These are phyloP conservation scores for Ceraceosorus guamensis DNA, from an alignment of 1,284 basidiomycete species.

Conservation along the genomic window DNA sequence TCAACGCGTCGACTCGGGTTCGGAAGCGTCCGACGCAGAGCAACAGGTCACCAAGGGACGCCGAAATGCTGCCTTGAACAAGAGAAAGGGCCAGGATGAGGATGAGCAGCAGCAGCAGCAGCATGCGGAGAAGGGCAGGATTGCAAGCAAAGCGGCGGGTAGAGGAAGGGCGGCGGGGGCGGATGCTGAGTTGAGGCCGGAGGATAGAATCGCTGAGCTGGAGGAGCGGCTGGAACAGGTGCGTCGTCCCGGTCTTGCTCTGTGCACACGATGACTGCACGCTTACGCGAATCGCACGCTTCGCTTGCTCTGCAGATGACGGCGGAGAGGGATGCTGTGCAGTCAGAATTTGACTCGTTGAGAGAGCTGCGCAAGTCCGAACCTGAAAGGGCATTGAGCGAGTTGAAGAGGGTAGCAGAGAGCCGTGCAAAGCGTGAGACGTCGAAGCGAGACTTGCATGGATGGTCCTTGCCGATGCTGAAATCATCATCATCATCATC, in stretches of 20 bases:
- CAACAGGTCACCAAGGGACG: too few species aligned
- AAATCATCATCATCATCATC: not conserved
- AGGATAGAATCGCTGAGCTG: not conserved
- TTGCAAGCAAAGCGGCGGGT: too few species aligned
- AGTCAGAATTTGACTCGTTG: constrained; percentile 40
- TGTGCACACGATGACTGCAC: not conserved
- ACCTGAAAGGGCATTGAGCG: constrained; percentile 30
- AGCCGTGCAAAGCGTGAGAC: constrained; percentile 5
- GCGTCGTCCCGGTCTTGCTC: not conserved
- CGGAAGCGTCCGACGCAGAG: too few species aligned
- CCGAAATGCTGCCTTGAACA: too few species aligned
- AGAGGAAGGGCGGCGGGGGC: too few species aligned
- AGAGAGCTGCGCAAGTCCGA: constrained; percentile 28
- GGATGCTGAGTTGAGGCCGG: not conserved
- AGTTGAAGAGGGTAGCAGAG: constrained; percentile 32
- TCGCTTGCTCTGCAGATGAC: constrained; percentile 7
- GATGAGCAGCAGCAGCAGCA: too few species aligned
- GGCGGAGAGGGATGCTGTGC: constrained; percentile 35
- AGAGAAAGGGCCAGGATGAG: too few species aligned
- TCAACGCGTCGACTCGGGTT: too few species aligned
- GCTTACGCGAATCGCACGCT: not conserved
- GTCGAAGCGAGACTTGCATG: not conserved
- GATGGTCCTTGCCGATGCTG: too few species aligned
- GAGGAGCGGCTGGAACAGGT: not conserved
- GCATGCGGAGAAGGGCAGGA: too few species aligned